Evolutionary conservation across 108 stramenopile genomes (phyloP).

Genomic region (Nitzschia sp.): DNA sequence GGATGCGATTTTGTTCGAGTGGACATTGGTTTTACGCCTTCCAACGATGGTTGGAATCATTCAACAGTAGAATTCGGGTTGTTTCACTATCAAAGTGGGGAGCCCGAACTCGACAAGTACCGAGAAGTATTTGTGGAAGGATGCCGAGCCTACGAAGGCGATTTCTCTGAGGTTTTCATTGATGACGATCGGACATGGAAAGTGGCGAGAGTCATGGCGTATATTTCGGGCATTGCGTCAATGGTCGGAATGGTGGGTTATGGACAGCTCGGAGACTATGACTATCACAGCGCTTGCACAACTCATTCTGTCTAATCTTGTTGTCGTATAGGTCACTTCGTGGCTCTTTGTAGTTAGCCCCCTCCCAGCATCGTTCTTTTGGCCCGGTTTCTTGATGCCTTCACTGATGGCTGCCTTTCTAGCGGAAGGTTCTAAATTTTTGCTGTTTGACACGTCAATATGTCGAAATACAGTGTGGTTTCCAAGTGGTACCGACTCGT

Average conservation of each 20-base stretch:
- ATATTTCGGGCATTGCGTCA: slow-evolving; percentile 53
- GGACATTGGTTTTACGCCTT: slow-evolving; percentile 69
- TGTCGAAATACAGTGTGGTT: slow-evolving; percentile 66
- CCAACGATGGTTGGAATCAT: slow-evolving; percentile 64
- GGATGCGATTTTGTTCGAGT: slow-evolving; percentile 75
- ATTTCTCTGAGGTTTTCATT: slow-evolving; percentile 56
- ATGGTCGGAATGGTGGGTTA: slow-evolving; percentile 43
- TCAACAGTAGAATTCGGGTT: slow-evolving; percentile 31
- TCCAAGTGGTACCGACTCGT: slow-evolving; percentile 37
- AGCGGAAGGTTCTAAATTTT: slow-evolving; percentile 71
- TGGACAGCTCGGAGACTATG: too few relatives aligned
- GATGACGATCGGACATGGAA: slow-evolving; percentile 67
- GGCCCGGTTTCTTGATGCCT: slow-evolving; percentile 77
- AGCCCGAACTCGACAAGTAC: slow-evolving; percentile 18
- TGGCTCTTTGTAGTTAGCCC: slow-evolving; percentile 73
- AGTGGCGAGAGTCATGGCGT: slow-evolving; percentile 68
- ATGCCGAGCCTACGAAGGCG: slow-evolving; percentile 51
- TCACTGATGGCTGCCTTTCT: slow-evolving; percentile 57
- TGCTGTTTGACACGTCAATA: slow-evolving; percentile 58
- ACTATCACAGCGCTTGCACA: too few relatives aligned
- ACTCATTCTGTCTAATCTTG: too few relatives aligned
- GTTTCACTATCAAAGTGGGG: slow-evolving; percentile 37
- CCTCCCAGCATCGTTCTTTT: slow-evolving; percentile 65
- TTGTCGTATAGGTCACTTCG: slow-evolving; percentile 34
- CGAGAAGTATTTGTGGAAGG: slow-evolving; percentile 35